A percentile compares a stretch with the other conserved stretches of the same genome.
phyloP scores from a whole-genome alignment of 179 eudicot species.

The Patellifolia procumbens region DNA sequence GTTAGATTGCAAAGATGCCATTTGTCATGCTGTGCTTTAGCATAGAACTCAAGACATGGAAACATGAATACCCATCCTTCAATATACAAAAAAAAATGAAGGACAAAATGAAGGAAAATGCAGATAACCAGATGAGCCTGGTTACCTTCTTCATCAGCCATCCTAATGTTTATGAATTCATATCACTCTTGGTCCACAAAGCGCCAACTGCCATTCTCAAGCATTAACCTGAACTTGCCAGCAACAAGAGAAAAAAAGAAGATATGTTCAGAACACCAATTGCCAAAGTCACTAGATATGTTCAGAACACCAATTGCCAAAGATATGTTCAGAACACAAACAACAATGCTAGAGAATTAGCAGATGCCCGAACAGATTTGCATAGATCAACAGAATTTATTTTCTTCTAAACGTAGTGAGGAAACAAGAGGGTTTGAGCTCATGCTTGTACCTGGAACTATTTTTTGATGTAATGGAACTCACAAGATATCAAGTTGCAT shows the following conservation, averaged over 20 bases:
- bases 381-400: too few species aligned
- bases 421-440: background rate
- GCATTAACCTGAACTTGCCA: background rate
- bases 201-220: conserved; percentile 8
- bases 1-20: conserved; percentile 19
- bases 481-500: conserved; percentile 32
- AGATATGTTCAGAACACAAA: too few species aligned
- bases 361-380: background rate
- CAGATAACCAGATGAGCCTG: conserved; percentile 36
- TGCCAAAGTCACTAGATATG: background rate
- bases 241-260: background rate
- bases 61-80: conserved; percentile 18
- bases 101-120: conserved; percentile 11
- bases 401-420: background rate
- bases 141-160: conserved; percentile 31
- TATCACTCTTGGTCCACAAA: background rate
- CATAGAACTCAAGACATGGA: conserved; percentile 4
- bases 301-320: background rate
- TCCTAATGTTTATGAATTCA: conserved; percentile 8
- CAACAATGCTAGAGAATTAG: background rate
- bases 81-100: conserved; percentile 10
- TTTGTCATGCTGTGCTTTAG: conserved; percentile 13
- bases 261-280: conserved; percentile 2
- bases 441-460: conserved; percentile 30
- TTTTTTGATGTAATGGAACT: background rate